Evolutionary conservation across 2,329 filamentous ascomycete species (phyloP).

Genomic region (Exophiala viscosa): DNA sequence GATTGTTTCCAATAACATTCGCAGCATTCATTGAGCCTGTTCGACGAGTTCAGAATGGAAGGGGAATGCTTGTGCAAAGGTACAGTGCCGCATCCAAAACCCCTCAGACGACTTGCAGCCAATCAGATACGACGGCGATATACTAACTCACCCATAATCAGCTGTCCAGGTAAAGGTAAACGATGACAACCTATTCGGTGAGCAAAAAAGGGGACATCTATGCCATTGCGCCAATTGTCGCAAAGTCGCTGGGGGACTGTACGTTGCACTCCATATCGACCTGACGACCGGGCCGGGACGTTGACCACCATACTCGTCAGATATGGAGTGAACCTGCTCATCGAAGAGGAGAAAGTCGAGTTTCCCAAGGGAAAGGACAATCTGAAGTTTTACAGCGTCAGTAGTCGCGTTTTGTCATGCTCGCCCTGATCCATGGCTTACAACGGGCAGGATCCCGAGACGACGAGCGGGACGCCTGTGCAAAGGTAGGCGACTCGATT

Average conservation of each 20-base stretch:
- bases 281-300: not conserved
- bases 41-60: slow-evolving; percentile 19
- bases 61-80: slow-evolving; percentile 25
- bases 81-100: not conserved
- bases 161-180: slow-evolving; percentile 48
- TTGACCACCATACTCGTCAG: not conserved
- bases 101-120: not conserved
- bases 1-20: too few relatives aligned
- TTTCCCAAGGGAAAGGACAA: slow-evolving; percentile 45
- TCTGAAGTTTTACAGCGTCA: slow-evolving; percentile 40
- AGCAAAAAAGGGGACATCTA: slow-evolving; percentile 43
- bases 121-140: not conserved
- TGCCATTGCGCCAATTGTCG: slow-evolving; percentile 53
- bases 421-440: not conserved
- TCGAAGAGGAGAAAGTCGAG: slow-evolving; percentile 41
- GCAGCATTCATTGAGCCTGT: too few relatives aligned
- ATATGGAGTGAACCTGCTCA: slow-evolving; percentile 30
- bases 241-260: slow-evolving; percentile 44
- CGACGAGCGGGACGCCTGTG: slow-evolving; percentile 46
- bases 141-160: not conserved
- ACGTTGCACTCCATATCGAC: not conserved
- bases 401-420: not conserved
- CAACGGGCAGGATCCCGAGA: slow-evolving; percentile 37
- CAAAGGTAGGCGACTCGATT: slow-evolving; percentile 13
- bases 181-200: slow-evolving; percentile 46